Evolutionary conservation across 306 rosid genomes (phyloP), one percentile per base, ranked within the genome.

Genomic region (Mimosa bimucronata): DNA sequence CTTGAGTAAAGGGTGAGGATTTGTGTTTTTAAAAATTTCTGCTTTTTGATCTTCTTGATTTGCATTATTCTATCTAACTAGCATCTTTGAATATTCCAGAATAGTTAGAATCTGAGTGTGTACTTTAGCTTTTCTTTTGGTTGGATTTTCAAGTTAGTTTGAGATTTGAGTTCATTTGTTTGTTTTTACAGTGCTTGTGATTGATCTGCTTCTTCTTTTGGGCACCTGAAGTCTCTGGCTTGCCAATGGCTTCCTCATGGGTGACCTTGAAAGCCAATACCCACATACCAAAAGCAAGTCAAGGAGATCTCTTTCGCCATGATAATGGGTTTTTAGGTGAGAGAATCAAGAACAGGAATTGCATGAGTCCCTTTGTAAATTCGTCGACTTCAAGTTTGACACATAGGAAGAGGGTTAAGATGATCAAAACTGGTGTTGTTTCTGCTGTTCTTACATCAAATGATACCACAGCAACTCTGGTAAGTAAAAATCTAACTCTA

Each of bases 401-500:
- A 84, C 75, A 77, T 57, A 77, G 80, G 66, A 94, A 86, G 80
- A 88, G 80, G 30, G 65, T 57, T 73, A 83, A 71, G 80, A 90
- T 83, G 82, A 44, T 71, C 52, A 89, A 81, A 73, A 85, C 89
- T 62, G 87, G 89, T 67, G 88, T 60, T 77, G 83, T 85, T 21
- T 88, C 81, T 82, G 83, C 94, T 81, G 83, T 95, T 83, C 79
- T 92, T 42, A 91, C 99, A 41, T 85, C 97, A 34, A 74, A 82
- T 58, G 19, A 70, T 78, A 46, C 91, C 80, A 81, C 76, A 73
- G 94, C 83, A 46, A 14, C 90, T 48, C 30, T 81, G 91, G 97
- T 94, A 83, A 90, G 91, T 77, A 82, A 13, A 78, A 77, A 60
- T 73, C 30, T 60, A 78, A 77, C 60, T 76, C 30, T 28, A 52